Percentiles rank a stretch among this genome's conserved stretches.
phyloP scores from a whole-genome alignment of 768 basidiomycete genomes.

The Amanita molliuscula region DNA sequence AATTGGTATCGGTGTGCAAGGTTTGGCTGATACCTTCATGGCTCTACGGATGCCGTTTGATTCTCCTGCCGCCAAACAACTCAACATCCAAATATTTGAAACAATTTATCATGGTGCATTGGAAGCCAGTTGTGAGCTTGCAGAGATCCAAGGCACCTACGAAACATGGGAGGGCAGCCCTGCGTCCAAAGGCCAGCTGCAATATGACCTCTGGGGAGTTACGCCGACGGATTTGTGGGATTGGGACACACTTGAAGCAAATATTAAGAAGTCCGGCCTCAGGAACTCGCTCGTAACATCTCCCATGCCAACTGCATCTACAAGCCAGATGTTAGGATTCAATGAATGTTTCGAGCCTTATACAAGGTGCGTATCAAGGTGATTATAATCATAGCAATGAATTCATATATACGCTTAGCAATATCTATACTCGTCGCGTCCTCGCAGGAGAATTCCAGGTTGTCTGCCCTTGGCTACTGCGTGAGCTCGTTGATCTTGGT shows the following conservation, averaged over 20 bases:
- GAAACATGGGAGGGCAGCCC: conserved; percentile 88
- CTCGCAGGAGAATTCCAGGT: conserved; percentile 99
- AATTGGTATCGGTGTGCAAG: conserved; percentile 95
- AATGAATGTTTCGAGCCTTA: conserved; percentile 99
- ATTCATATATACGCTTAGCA: conserved; percentile 34
- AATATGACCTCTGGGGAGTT: conserved; percentile 94
- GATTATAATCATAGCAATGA: conserved; percentile 4
- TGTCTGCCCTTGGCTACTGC: conserved; percentile 98
- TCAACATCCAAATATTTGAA: conserved; percentile 96
- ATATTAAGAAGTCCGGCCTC: conserved; percentile 72
- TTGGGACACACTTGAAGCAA: conserved; percentile 80
- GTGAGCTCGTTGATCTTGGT: conserved; percentile 89
- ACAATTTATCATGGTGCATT: conserved; percentile 96
- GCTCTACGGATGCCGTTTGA: conserved; percentile 94
- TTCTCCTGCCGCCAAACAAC: conserved; percentile 69
- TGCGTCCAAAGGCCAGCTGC: conserved; percentile 78
- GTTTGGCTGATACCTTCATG: conserved; percentile 98
- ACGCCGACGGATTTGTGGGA: conserved; percentile 90
- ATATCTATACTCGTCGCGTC: conserved; percentile 98
- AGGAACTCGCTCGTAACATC: conserved; percentile 86
- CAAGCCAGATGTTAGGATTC: conserved; percentile 94
- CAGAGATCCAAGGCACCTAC: conserved; percentile 70
- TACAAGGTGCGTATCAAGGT: conserved; percentile 50
- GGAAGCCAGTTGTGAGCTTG: conserved; percentile 85
- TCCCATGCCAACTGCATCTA: conserved; percentile 99